A percentile compares a stretch with the other conserved stretches of the same genome.
Conservation (phyloP, 768 basidiomycete species). For the Fibroporia radiculosa region DNA sequence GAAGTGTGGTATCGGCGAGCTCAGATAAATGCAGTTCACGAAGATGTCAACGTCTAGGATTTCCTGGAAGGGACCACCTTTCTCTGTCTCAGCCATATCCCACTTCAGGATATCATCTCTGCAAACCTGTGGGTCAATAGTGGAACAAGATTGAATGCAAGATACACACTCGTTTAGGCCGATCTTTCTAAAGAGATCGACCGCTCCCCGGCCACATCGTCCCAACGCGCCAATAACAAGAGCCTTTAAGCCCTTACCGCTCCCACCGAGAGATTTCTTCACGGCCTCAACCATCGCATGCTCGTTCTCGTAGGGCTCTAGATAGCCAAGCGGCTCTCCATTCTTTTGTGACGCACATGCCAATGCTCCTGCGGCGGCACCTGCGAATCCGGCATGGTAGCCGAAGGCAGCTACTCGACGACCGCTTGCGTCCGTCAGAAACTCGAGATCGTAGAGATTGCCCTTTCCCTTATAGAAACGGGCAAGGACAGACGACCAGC, state of each 20-base stretch:
- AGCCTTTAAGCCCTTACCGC: conserved; percentile 69
- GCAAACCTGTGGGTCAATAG: conserved; percentile 3
- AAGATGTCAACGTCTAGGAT: conserved; percentile 96
- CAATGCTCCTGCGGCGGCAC: conserved; percentile 86
- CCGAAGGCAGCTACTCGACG: conserved; percentile 97
- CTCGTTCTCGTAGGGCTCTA: conserved; percentile 84
- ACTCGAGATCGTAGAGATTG: conserved; percentile 91
- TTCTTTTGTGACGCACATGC: conserved; percentile 63
- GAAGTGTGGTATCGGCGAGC: conserved; percentile 80
- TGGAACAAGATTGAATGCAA: neutral
- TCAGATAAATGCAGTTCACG: conserved; percentile 98
- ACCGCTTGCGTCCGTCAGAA: conserved; percentile 76
- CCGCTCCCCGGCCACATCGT: conserved; percentile 89
- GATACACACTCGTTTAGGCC: conserved; percentile 85
- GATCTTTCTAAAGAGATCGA: conserved; percentile 92
- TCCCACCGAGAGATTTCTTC: conserved; percentile 53
- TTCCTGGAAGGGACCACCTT: conserved; percentile 93
- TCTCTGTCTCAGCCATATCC: conserved; percentile 95
- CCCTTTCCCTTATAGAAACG: conserved; percentile 83
- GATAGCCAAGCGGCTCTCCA: conserved; percentile 50
- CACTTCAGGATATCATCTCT: conserved; percentile 95
- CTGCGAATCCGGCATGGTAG: conserved; percentile 98
- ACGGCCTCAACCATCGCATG: conserved; percentile 74
- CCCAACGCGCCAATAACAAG: conserved; percentile 96
- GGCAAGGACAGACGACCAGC: conserved; percentile 80